phyloP scores from a whole-genome alignment of 2,329 filamentous ascomycete genomes.

The Furcasterigmium sp. region DNA sequence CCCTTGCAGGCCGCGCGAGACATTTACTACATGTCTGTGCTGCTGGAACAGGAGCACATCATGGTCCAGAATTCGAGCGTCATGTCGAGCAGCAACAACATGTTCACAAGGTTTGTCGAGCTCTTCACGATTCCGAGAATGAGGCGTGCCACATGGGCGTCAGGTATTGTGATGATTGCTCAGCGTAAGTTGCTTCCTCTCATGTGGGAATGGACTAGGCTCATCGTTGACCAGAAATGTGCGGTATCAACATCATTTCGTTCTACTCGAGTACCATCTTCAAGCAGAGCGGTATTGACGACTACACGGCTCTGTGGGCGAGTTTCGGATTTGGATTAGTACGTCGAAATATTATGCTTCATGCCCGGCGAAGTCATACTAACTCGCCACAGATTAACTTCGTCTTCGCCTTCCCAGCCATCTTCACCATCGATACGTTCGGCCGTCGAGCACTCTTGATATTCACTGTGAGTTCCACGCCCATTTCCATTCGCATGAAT shows the following conservation, averaged over 20 bases:
- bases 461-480: constrained; percentile 36
- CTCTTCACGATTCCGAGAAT: constrained; percentile 53
- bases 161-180: constrained; percentile 62
- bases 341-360: no score
- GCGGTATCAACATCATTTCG: constrained; percentile 40
- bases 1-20: constrained; percentile 57
- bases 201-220: neutral
- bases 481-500: no score
- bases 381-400: constrained; percentile 51
- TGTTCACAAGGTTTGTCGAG: constrained; percentile 44
- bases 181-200: constrained; percentile 45
- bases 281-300: constrained; percentile 34
- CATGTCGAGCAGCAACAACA: constrained; percentile 1
- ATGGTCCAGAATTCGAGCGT: neutral
- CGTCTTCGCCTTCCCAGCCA: constrained; percentile 59
- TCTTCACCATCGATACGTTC: constrained; percentile 64
- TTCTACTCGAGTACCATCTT: constrained; percentile 45
- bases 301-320: constrained; percentile 39
- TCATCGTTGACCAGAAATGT: constrained; percentile 31
- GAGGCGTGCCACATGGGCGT: constrained; percentile 59
- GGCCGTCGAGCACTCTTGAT: constrained; percentile 57
- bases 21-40: constrained; percentile 51
- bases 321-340: constrained; percentile 49
- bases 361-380: no score
- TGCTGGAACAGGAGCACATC: constrained; percentile 28